These are phyloP conservation scores for Wallacemonas sp. DNA, from an alignment of 208 protist genomes.

Conservation along the genomic window DNA sequence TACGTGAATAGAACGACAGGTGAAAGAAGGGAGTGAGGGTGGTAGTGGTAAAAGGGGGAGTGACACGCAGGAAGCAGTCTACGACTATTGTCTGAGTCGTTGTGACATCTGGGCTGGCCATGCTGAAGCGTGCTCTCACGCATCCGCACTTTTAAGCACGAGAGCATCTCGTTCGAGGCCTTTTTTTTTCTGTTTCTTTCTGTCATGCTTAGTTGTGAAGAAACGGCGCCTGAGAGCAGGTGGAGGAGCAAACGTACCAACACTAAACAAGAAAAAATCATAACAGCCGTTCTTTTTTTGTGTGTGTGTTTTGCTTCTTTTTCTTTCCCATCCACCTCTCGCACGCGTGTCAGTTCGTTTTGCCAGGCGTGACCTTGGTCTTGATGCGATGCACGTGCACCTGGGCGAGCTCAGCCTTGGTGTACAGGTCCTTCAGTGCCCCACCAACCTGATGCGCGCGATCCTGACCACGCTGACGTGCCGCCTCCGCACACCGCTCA, in stretches of 20 bases:
- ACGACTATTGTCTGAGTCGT: too few relatives aligned
- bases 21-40: too few relatives aligned
- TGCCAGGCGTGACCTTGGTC: constrained; percentile 38
- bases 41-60: too few relatives aligned
- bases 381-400: constrained; percentile 48
- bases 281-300: neutral
- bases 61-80: too few relatives aligned
- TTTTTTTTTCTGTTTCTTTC: constrained; percentile 8
- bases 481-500: neutral
- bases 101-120: too few relatives aligned
- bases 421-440: constrained; percentile 31
- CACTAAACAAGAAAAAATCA: too few relatives aligned
- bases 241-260: too few relatives aligned
- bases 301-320: neutral
- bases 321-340: neutral
- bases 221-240: neutral
- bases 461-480: neutral
- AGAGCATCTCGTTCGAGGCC: too few relatives aligned
- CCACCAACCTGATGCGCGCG: constrained; percentile 28
- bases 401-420: constrained; percentile 47
- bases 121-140: too few relatives aligned
- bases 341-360: neutral
- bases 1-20: too few relatives aligned
- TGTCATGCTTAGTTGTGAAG: neutral
- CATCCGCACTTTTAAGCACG: too few relatives aligned